Conservation (phyloP, 208 protist genomes). For the Leishmania mexicana region DNA sequence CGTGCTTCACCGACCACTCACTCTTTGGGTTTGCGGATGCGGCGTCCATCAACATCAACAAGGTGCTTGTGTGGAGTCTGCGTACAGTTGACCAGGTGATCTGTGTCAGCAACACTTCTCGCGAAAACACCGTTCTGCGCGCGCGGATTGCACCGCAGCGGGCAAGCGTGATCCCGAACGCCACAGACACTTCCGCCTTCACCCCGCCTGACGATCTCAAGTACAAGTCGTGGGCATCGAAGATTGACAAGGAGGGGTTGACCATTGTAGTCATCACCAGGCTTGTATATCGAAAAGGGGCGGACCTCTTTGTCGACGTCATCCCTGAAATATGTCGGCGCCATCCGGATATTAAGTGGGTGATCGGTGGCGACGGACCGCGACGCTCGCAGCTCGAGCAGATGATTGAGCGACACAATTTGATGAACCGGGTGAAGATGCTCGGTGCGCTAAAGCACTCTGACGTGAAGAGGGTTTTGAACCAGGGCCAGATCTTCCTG, state of each 20-base stretch:
- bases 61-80: constrained; percentile 96
- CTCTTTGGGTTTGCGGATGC: constrained; percentile 98
- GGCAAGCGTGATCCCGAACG: constrained; percentile 98
- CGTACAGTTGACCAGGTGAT: constrained; percentile 96
- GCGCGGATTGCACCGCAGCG: constrained; percentile 88
- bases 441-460: constrained; percentile 94
- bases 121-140: constrained; percentile 98
- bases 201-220: constrained; percentile 90
- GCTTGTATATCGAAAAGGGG: constrained; percentile 98
- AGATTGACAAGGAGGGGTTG: constrained; percentile 83
- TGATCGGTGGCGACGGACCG: constrained; percentile 98
- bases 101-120: constrained; percentile 98
- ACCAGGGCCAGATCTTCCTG: constrained; percentile 98
- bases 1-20: constrained; percentile 98
- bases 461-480: constrained; percentile 90
- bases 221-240: constrained; percentile 90
- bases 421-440: constrained; percentile 97
- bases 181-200: constrained; percentile 93
- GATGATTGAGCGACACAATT: constrained; percentile 96
- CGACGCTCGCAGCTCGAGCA: constrained; percentile 96
- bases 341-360: constrained; percentile 94
- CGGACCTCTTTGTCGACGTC: constrained; percentile 95
- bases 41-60: constrained; percentile 97
- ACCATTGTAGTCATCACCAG: constrained; percentile 97
- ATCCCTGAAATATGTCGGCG: constrained; percentile 96